A percentile compares a stretch with the other conserved stretches of the same genome.
phyloP scores from a whole-genome alignment of 2,329 filamentous ascomycete genomes.

The Talaromyces islandicus region DNA sequence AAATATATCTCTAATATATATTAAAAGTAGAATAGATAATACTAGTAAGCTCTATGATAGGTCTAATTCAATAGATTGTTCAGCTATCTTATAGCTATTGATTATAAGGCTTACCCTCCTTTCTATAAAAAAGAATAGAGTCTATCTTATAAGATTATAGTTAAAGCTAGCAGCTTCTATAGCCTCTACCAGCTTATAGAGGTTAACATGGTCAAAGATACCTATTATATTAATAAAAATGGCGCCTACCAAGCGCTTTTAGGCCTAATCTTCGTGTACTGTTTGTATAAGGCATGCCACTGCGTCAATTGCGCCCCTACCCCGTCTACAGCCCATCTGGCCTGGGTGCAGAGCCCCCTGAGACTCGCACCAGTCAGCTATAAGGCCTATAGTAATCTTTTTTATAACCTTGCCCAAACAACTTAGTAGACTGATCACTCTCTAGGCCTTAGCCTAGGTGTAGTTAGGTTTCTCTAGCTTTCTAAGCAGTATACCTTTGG shows the following conservation, averaged over 20 bases:
- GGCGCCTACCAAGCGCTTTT: neutral
- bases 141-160: neutral
- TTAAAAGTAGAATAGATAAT: neutral
- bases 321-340: neutral
- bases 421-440: neutral
- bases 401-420: neutral
- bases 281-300: neutral
- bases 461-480: neutral
- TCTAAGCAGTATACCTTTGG: neutral
- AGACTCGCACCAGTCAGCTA: neutral
- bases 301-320: neutral
- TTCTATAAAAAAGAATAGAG: neutral
- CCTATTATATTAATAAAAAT: neutral
- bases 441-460: neutral
- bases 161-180: neutral
- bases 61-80: neutral
- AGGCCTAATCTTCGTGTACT: neutral
- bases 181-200: neutral
- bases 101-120: neutral
- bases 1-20: neutral
- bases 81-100: neutral
- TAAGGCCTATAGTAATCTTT: neutral
- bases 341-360: neutral
- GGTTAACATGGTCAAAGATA: neutral
- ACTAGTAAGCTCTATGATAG: neutral